Evolutionary conservation across 2,329 filamentous ascomycete genomes (phyloP).

Genomic region (Stemphylium lycopersici): DNA sequence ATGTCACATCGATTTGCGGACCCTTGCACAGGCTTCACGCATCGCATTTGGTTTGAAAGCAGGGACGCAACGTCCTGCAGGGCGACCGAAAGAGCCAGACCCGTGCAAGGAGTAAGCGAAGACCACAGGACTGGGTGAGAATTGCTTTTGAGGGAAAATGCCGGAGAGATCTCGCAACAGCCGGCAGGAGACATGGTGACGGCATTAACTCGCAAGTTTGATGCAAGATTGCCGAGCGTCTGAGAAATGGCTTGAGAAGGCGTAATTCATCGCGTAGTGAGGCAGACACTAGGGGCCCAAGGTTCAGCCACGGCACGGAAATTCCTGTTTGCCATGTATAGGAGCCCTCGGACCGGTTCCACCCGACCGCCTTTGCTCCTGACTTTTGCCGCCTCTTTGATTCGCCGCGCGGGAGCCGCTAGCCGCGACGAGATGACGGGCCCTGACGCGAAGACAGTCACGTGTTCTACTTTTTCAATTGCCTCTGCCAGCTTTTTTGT

Average conservation of each 20-base stretch:
- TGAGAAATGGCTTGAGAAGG: background rate
- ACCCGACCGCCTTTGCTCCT: constrained; percentile 21
- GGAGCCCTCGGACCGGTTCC: constrained; percentile 23
- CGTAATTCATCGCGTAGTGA: background rate
- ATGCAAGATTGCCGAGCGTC: constrained; percentile 9
- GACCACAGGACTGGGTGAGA: background rate
- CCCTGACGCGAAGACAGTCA: constrained; percentile 1
- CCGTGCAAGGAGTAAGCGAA: background rate
- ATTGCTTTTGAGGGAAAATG: background rate
- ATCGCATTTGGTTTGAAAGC: constrained; percentile 14
- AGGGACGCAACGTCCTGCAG: constrained; percentile 12
- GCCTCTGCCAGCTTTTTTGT: constrained; percentile 31
- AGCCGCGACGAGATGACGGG: constrained; percentile 2
- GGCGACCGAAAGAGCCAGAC: constrained; percentile 5
- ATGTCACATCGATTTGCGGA: constrained; percentile 18
- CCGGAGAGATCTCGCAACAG: background rate
- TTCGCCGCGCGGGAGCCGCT: constrained; percentile 13
- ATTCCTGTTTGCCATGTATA: constrained; percentile 10
- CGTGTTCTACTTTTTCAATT: constrained; percentile 29
- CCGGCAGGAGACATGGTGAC: constrained; percentile 4
- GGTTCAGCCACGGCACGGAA: constrained; percentile 1
- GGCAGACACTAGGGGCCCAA: no score
- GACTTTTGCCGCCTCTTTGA: constrained; percentile 20
- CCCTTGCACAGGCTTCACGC: constrained; percentile 12
- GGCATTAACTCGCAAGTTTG: background rate